phyloP scores from a whole-genome alignment of 192 early-diverging fungal species.

The Radiomyces spectabilis region DNA sequence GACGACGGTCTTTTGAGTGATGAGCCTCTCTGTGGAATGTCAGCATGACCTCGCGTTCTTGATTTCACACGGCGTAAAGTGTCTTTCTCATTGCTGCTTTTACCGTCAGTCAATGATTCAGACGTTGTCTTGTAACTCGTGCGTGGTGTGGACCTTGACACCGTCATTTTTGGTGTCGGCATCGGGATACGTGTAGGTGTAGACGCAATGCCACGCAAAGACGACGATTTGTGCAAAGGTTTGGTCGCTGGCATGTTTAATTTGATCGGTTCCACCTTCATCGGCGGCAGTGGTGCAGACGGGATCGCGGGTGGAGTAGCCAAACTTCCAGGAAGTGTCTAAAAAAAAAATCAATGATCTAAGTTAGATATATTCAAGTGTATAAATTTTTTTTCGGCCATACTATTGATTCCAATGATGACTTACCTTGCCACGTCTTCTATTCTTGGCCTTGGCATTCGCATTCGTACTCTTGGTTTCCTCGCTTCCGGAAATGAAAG shows the following conservation, averaged over 20 bases:
- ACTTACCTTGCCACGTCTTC: slow-evolving; percentile 9
- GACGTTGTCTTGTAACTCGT: neutral
- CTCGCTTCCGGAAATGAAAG: too few relatives aligned
- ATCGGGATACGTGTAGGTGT: neutral
- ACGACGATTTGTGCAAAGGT: neutral
- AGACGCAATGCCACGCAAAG: neutral
- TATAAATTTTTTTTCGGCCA: neutral
- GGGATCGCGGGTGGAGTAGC: slow-evolving; percentile 2
- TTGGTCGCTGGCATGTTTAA: slow-evolving; percentile 1
- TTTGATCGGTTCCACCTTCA: slow-evolving; percentile 11
- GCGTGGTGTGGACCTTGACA: too few relatives aligned
- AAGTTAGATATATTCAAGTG: neutral
- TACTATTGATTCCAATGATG: neutral
- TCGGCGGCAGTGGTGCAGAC: slow-evolving; percentile 2
- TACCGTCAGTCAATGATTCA: neutral
- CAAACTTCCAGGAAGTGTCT: slow-evolving; percentile 12
- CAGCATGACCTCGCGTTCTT: neutral
- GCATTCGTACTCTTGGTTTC: neutral
- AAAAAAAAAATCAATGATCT: neutral
- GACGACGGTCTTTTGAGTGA: too few relatives aligned
- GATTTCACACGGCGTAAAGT: neutral
- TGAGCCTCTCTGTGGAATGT: too few relatives aligned
- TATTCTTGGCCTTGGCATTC: neutral
- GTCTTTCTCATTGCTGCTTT: neutral
- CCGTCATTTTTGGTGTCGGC: neutral